Base-by-base conservation (phyloP, 139 green algal genomes). In the Chlorella sorokiniana region DNA sequence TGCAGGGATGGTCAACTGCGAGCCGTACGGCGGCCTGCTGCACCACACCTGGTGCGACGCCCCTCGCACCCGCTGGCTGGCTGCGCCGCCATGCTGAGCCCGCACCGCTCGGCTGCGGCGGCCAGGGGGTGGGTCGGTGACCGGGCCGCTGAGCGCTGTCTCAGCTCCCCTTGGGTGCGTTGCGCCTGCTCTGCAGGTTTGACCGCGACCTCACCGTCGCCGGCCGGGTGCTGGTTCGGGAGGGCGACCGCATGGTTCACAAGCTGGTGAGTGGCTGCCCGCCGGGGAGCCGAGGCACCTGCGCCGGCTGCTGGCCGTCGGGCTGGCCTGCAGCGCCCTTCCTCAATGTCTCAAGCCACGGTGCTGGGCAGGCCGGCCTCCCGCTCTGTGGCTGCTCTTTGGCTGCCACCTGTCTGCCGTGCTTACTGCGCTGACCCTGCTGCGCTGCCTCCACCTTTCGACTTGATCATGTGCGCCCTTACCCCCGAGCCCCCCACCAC, bases 11-110 rank as follows among this genome's bases (percentile, higher is more conserved):
- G 78, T 98, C 27, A 96, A 96, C 67, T 87, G 96, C 42, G 95
- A 99, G 89, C 93, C 95, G 2, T 99, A 99, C 78, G 96, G 96
- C 25, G 96, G 96, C 18, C 96, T 96, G 22, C 88, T 99, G 52
- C 98, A 96, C 95, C 91, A 97, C 89, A 99, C 96, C 38, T 99
- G 96, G 71, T 78, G 71, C 29, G 69, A 11, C 27, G 2, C 7
- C 3, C 29, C 25, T 74, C 25, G 33, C 16, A 5, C 22, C 37
- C n/a, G 65, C 14, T 59, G 14, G 65, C 37, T 48, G 65, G 37
- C n/a, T 48, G 65, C 35, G n/a, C 25, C 3, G 61, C 61, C 22
- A 23, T 61, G 52, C 52, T 41, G n/a, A 9, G 29, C 9, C 27
- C 1, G 4, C 41, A 33, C 31, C 33, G 62, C 7, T 33, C 25